Evolutionary conservation across 257 asterid species (phyloP), one percentile per base, ranked within the genome.

Genomic region (Parsonsia alboflavescens): DNA sequence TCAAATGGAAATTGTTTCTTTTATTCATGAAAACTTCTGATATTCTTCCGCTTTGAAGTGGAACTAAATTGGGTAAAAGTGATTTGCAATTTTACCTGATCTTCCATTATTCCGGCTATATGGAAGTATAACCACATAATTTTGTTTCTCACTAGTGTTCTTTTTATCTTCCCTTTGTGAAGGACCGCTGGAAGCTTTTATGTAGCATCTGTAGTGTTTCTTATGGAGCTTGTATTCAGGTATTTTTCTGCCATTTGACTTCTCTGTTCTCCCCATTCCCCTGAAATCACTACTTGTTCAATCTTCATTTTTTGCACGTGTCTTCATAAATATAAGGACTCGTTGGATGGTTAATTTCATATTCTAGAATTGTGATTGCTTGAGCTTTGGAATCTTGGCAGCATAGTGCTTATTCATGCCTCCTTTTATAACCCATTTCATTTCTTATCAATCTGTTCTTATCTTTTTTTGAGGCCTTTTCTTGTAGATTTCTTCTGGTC

Each of bases 191-290:
- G 99, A 95, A 85, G 93, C 94, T 95, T 70, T 79, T 89, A 30
- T 92, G 99, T 72, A 91, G 97, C 89, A 95, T 92, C 73, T 95
- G 99, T 72, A 84, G 84, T 68, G 98, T 95, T 85, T 73, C 98
- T 80, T 90, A 89, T 86, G 98, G 99, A 77, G 99, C 99, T 48
- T 92, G 99, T 75, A 95, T 95, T 80, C 99, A 92, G 96, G 99
- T 95, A 81, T 68, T 36, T 15, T 10, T 42, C 39, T 28, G 41
- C 42, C 52, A 3, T 28, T 57, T 9, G 17, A 17, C 81, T 65
- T 65, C 41, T 41, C 33, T 68, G 73, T 21, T 75, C 45, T 42
- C 61, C 13, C 0, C 58, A 33, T 33, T 33, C 58, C 28, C 13
- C 26, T 44, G 67, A 19, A 39, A 19, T 17, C 30, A 65, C 26